Conservation (phyloP, 257 asterid species). For the Ehretia macrophylla region DNA sequence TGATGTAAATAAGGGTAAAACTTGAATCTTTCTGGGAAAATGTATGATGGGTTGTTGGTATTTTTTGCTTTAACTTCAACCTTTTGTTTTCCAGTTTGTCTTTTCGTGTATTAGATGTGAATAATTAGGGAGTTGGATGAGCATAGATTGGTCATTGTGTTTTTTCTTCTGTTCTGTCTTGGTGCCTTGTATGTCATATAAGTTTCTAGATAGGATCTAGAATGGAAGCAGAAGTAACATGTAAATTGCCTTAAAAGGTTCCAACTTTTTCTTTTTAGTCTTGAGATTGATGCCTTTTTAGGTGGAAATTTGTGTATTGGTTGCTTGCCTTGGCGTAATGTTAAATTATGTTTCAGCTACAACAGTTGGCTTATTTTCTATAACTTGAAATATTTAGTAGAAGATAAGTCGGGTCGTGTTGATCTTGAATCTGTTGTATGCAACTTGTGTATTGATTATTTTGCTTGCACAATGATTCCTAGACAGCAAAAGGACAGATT, state of each 20-base stretch:
- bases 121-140: constrained; percentile 4
- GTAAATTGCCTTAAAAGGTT: not conserved
- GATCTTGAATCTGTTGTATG: constrained; percentile 1
- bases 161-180: not conserved
- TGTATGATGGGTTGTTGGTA: constrained; percentile 1
- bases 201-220: too few relatives aligned
- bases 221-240: not conserved
- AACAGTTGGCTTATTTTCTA: not conserved
- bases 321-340: constrained; percentile 13
- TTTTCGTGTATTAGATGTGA: not conserved
- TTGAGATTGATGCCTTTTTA: not conserved
- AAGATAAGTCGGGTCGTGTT: constrained; percentile 8
- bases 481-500: too few relatives aligned
- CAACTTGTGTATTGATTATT: too few relatives aligned
- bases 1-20: too few relatives aligned
- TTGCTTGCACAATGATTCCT: too few relatives aligned
- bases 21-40: not conserved
- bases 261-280: not conserved
- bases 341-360: constrained; percentile 5
- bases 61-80: not conserved
- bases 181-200: too few relatives aligned
- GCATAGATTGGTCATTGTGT: not conserved
- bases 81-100: not conserved
- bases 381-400: constrained; percentile 2
- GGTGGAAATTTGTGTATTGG: constrained; percentile 5